Percentiles rank a stretch among this genome's conserved stretches.
Evolutionary conservation across 73 alveolate species (phyloP).

Genomic region (Uronychia setigera): DNA sequence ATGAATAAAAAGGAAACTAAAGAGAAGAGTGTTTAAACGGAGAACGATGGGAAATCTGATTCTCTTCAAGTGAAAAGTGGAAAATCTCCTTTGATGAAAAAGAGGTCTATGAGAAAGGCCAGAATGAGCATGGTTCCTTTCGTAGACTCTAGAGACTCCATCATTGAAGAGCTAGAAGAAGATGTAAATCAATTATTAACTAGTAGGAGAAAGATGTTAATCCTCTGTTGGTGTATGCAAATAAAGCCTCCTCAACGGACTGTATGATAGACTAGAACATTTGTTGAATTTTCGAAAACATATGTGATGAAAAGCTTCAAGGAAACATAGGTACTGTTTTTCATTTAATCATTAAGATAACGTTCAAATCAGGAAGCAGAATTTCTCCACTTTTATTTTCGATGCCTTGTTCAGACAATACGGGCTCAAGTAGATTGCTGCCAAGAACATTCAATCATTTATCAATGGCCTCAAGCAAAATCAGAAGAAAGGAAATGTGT

Average conservation of each 20-base stretch:
- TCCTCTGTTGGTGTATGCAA: background rate
- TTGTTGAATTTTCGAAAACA: background rate
- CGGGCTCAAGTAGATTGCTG: background rate
- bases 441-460: background rate
- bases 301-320: background rate
- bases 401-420: background rate
- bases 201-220: background rate
- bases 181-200: background rate
- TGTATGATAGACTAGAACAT: background rate
- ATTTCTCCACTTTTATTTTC: background rate
- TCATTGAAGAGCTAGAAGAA: background rate
- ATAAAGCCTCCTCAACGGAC: background rate
- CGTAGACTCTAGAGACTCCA: background rate
- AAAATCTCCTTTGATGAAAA: background rate
- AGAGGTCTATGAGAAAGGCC: background rate
- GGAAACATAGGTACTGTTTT: background rate
- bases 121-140: background rate
- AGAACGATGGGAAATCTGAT: background rate
- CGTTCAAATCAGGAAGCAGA: background rate
- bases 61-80: background rate
- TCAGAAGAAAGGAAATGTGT: background rate
- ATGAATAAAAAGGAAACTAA: background rate
- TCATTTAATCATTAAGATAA: no score
- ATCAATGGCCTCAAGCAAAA: background rate
- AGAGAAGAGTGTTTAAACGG: background rate